Evolutionary conservation across 345 rosid species (phyloP).

Genomic region (Hibiscus trionum): DNA sequence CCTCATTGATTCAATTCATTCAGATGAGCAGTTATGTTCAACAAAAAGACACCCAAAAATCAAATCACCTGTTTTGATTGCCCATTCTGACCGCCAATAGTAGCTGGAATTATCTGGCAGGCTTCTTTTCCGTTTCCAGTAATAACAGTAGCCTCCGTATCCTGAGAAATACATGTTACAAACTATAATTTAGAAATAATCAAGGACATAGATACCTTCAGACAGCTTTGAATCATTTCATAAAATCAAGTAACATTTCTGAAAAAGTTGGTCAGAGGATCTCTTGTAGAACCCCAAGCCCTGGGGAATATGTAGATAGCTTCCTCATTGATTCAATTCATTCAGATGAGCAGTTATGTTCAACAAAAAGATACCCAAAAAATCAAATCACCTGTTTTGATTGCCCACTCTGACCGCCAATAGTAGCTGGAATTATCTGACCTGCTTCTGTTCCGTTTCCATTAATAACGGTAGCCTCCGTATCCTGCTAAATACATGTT

Average conservation of each 20-base stretch:
- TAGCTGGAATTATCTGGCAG: slow-evolving; percentile 74
- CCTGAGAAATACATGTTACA: slow-evolving; percentile 30
- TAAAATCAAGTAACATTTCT: background rate
- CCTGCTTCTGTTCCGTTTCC: slow-evolving; percentile 84
- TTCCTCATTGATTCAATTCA: background rate
- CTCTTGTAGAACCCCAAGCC: background rate
- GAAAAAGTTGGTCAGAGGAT: background rate
- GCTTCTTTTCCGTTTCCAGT: slow-evolving; percentile 76
- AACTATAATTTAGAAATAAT: background rate
- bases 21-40: too few relatives aligned
- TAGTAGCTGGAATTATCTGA: slow-evolving; percentile 65
- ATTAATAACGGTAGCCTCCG: slow-evolving; percentile 52
- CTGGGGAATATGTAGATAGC: background rate
- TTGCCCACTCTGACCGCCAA: slow-evolving; percentile 76
- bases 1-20: too few relatives aligned
- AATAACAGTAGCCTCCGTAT: slow-evolving; percentile 52
- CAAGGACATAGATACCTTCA: background rate
- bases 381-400: slow-evolving; percentile 69
- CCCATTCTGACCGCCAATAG: slow-evolving; percentile 78
- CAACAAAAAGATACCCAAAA: background rate
- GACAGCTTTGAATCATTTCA: background rate
- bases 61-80: slow-evolving; percentile 76
- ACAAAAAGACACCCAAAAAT: too few relatives aligned
- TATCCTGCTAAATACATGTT: slow-evolving; percentile 35
- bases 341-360: background rate